These are phyloP conservation scores for Lactarius indigo DNA, from an alignment of 768 basidiomycete genomes.

Conservation along the genomic window DNA sequence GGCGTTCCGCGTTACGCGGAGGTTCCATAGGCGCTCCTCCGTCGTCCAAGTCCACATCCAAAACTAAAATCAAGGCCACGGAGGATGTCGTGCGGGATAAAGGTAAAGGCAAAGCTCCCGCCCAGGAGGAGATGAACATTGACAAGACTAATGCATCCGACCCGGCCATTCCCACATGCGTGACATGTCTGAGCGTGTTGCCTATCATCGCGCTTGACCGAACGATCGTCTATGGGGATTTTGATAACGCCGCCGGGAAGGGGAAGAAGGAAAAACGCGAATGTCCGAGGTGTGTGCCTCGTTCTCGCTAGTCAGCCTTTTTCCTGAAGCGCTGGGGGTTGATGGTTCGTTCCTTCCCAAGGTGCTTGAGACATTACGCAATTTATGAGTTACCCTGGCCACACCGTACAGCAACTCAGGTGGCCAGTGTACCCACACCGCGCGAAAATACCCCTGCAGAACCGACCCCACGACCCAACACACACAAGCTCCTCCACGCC, in stretches of 20 bases:
- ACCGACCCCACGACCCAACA: constrained; percentile 43
- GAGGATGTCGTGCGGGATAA: constrained; percentile 23
- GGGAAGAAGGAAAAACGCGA: constrained; percentile 44
- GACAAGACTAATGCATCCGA: constrained; percentile 28
- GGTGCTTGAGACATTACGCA: constrained; percentile 76
- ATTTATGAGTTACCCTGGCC: constrained; percentile 77
- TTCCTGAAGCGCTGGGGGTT: not conserved
- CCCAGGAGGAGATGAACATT: constrained; percentile 16
- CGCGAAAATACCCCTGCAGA: constrained; percentile 38
- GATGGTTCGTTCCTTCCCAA: constrained; percentile 31
- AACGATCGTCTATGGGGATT: constrained; percentile 66
- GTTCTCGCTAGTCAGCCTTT: constrained; percentile 15
- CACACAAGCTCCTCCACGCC: constrained; percentile 47
- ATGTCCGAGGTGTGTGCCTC: constrained; percentile 63
- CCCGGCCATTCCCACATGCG: constrained; percentile 50
- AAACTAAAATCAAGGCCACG: constrained; percentile 19
- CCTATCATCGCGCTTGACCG: constrained; percentile 75
- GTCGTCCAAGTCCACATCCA: constrained; percentile 10
- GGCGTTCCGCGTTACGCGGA: constrained; percentile 21
- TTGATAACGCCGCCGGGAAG: constrained; percentile 50
- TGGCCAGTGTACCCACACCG: constrained; percentile 42
- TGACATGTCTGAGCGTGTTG: constrained; percentile 66
- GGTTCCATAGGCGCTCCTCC: constrained; percentile 7
- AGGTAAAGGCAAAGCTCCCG: constrained; percentile 23
- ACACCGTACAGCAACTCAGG: constrained; percentile 50